A percentile compares a stretch with the other conserved stretches of the same genome.
phyloP scores from a whole-genome alignment of 768 basidiomycete genomes.

The Hypholoma fasciculare region DNA sequence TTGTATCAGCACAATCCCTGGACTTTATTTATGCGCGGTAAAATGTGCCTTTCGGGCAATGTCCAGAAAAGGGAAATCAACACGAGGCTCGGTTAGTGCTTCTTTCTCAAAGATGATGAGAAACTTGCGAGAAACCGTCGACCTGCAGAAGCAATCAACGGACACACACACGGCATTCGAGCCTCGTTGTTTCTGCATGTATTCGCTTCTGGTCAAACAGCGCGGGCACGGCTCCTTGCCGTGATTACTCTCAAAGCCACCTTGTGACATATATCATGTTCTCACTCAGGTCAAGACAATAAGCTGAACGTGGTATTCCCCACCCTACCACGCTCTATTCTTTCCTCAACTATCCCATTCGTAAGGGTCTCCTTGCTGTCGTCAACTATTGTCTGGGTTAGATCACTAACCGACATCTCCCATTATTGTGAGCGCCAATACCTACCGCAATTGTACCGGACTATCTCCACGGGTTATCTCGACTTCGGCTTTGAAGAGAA shows the following conservation, averaged over 20 bases:
- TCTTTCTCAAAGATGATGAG: slow-evolving; percentile 7
- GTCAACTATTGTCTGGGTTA: too few relatives aligned
- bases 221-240: slow-evolving; percentile 10
- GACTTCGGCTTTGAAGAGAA: neutral
- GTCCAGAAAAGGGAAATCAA: slow-evolving; percentile 2
- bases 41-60: neutral
- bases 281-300: slow-evolving; percentile 29
- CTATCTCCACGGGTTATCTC: neutral
- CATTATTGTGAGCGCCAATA: too few relatives aligned
- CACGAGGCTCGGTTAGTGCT: slow-evolving; percentile 1
- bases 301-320: slow-evolving; percentile 26
- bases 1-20: neutral
- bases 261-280: slow-evolving; percentile 25
- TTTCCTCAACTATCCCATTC: slow-evolving; percentile 4
- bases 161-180: neutral
- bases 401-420: slow-evolving; percentile 6
- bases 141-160: neutral
- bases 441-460: too few relatives aligned
- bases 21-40: neutral
- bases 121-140: neutral
- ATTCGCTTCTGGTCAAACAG: slow-evolving; percentile 12
- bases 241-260: slow-evolving; percentile 6
- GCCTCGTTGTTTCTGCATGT: slow-evolving; percentile 37
- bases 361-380: too few relatives aligned
- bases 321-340: slow-evolving; percentile 13